Conservation (phyloP, 2,329 filamentous ascomycete genomes). For the Fusarium multiceps region DNA sequence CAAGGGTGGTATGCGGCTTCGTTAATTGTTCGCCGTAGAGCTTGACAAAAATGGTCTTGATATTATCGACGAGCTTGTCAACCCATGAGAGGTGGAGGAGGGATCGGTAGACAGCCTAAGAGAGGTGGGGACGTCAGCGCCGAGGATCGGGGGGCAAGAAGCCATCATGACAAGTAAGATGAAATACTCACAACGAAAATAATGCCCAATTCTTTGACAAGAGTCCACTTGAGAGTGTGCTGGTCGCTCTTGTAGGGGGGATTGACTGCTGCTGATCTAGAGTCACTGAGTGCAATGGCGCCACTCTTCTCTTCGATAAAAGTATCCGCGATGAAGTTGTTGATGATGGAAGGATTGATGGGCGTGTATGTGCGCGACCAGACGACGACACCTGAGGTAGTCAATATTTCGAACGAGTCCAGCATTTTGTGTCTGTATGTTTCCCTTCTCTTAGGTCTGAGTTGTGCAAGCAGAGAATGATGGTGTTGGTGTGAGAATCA, state of each 20-base stretch:
- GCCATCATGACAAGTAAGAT: constrained; percentile 33
- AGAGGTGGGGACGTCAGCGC: constrained; percentile 40
- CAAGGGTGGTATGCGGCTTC: constrained; percentile 79
- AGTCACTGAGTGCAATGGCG: constrained; percentile 68
- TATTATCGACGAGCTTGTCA: constrained; percentile 94
- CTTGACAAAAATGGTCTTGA: constrained; percentile 89
- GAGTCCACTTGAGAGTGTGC: constrained; percentile 94
- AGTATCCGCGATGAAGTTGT: constrained; percentile 94
- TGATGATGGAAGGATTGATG: constrained; percentile 85
- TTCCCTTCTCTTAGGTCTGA: constrained; percentile 1
- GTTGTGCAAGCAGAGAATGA: constrained; percentile 10
- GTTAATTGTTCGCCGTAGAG: constrained; percentile 90
- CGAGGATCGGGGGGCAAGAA: constrained; percentile 32
- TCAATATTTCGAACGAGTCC: constrained; percentile 96
- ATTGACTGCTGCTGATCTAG: constrained; percentile 69
- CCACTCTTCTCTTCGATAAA: constrained; percentile 94
- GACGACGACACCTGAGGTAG: constrained; percentile 93
- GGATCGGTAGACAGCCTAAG: constrained; percentile 93
- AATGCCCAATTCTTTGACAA: constrained; percentile 89
- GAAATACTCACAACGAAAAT: constrained; percentile 82
- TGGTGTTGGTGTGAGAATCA: constrained; percentile 26
- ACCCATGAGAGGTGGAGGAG: constrained; percentile 96
- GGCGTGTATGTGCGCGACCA: constrained; percentile 91
- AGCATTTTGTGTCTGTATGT: constrained; percentile 70
- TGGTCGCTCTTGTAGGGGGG: constrained; percentile 89